These are phyloP conservation scores for Yamadazyma dushanensis DNA, from an alignment of 1,139 yeast genomes.

Conservation along the genomic window DNA sequence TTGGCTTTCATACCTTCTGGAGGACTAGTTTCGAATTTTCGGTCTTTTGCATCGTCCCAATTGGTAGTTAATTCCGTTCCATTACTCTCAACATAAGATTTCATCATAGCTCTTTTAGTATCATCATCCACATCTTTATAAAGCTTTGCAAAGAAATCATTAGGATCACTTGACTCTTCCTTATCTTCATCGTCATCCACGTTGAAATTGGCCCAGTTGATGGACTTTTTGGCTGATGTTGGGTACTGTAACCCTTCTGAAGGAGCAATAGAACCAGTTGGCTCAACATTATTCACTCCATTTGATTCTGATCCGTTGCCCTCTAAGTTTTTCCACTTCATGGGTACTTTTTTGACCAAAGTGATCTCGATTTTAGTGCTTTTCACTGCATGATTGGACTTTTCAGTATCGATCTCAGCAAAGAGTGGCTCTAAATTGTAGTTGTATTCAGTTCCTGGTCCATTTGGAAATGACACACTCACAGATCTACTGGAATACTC, in stretches of 20 bases:
- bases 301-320: no score
- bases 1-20: constrained; percentile 68
- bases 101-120: constrained; percentile 93
- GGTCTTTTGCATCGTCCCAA: constrained; percentile 84
- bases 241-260: constrained; percentile 55
- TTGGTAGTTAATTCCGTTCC: constrained; percentile 94
- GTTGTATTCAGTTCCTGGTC: constrained; percentile 45
- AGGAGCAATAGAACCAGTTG: no score
- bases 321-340: constrained; percentile 50
- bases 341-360: constrained; percentile 35
- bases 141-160: constrained; percentile 72
- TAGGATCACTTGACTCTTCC: constrained; percentile 47
- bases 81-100: constrained; percentile 87
- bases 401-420: constrained; percentile 47
- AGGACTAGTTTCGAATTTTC: constrained; percentile 68
- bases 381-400: constrained; percentile 53
- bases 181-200: constrained; percentile 55
- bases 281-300: no score
- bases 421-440: constrained; percentile 53
- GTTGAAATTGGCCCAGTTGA: constrained; percentile 74
- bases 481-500: constrained; percentile 34
- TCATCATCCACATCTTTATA: constrained; percentile 86
- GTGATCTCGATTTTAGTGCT: constrained; percentile 75
- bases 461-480: constrained; percentile 46
- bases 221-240: constrained; percentile 55